Percentiles rank a stretch among this genome's conserved stretches.
These are phyloP conservation scores for Chaetoceros muelleri DNA, from an alignment of 108 stramenopile genomes.

Conservation along the genomic window DNA sequence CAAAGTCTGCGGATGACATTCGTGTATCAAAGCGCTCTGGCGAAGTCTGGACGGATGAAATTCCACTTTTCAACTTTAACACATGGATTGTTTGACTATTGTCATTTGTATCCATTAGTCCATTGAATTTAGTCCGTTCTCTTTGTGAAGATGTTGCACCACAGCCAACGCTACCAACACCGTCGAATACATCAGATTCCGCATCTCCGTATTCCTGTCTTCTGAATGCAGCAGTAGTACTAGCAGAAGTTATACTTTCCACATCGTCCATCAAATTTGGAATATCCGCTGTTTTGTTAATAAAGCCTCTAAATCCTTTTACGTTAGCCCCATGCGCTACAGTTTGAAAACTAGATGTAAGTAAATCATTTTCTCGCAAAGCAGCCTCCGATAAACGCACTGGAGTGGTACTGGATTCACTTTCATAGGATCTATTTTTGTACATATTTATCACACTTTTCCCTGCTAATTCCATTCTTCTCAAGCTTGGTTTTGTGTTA, in stretches of 20 bases:
- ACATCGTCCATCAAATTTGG: slow-evolving; percentile 80
- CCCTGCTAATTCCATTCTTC: too few relatives aligned
- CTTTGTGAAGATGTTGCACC: not conserved
- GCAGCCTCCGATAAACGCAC: not conserved
- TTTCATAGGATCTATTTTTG: too few relatives aligned
- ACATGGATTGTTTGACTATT: slow-evolving; percentile 12
- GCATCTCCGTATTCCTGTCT: slow-evolving; percentile 21
- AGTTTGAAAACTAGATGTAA: not conserved
- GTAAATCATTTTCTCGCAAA: not conserved
- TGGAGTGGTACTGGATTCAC: too few relatives aligned
- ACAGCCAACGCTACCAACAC: not conserved
- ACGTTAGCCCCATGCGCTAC: slow-evolving; percentile 2
- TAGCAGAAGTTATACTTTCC: slow-evolving; percentile 38
- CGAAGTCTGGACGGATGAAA: slow-evolving; percentile 46
- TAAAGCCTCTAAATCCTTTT: slow-evolving; percentile 47
- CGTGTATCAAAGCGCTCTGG: slow-evolving; percentile 25
- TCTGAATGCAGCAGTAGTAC: slow-evolving; percentile 12
- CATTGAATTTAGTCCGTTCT: slow-evolving; percentile 2
- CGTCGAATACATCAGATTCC: slow-evolving; percentile 48
- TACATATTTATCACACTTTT: too few relatives aligned
- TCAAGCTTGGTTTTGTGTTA: too few relatives aligned
- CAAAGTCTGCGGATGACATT: slow-evolving; percentile 33
- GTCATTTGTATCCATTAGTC: not conserved
- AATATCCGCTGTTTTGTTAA: slow-evolving; percentile 71
- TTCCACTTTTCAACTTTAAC: slow-evolving; percentile 29